Percentiles rank a stretch among this genome's conserved stretches.
phyloP scores from a whole-genome alignment of 2,329 filamentous ascomycete genomes.

The Biscogniauxia mediterranea region DNA sequence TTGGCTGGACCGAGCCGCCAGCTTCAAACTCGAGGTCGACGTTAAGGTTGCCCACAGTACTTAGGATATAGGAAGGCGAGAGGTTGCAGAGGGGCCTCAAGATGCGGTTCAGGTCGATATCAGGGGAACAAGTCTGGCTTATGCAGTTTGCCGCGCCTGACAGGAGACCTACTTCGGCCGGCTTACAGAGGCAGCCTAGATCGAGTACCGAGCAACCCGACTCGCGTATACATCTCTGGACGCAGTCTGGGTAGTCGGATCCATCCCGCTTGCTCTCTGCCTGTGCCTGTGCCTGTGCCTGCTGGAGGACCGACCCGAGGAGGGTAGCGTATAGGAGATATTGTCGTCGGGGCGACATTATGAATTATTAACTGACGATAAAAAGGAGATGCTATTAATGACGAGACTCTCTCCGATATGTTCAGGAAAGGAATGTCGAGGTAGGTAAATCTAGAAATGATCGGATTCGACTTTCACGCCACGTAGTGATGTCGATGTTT shows the following conservation, averaged over 20 bases:
- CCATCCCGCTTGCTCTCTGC: constrained; percentile 13
- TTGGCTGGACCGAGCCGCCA: constrained; percentile 27
- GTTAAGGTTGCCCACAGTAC: not conserved
- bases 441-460: not conserved
- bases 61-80: not conserved
- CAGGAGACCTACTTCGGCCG: constrained; percentile 34
- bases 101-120: constrained; percentile 34
- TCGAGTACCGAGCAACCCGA: constrained; percentile 33
- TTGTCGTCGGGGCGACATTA: constrained; percentile 25
- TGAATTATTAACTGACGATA: constrained; percentile 9
- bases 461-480: constrained; percentile 12
- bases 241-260: constrained; percentile 33
- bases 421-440: constrained; percentile 10
- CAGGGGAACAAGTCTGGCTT: constrained; percentile 36
- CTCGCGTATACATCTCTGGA: constrained; percentile 35
- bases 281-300: constrained; percentile 16
- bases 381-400: not conserved
- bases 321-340: constrained; percentile 24
- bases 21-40: constrained; percentile 29
- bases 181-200: constrained; percentile 38
- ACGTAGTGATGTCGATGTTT: not conserved
- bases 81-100: constrained; percentile 23
- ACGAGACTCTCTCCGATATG: not conserved
- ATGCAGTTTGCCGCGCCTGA: constrained; percentile 38
- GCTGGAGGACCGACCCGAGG: constrained; percentile 25